Evolutionary conservation across 148 eudicot species (phyloP).

Genomic region (Vaccinium vitisidaea): DNA sequence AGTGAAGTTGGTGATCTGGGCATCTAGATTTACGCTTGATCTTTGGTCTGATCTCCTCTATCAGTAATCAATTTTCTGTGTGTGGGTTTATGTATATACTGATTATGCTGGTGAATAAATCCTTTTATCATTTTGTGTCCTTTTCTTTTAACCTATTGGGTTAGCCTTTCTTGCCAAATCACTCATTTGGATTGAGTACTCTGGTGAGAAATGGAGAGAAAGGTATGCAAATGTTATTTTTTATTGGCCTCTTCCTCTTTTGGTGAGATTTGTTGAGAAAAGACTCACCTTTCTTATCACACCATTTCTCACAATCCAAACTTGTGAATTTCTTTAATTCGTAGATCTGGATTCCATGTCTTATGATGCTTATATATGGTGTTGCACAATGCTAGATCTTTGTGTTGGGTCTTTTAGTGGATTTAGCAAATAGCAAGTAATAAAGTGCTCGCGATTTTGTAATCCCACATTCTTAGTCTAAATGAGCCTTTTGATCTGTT

Average conservation of each 20-base stretch:
- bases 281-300: no score
- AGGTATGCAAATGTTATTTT: no score
- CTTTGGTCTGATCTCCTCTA: conserved; percentile 8
- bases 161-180: background rate
- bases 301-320: no score
- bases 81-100: background rate
- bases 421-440: background rate
- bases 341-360: background rate
- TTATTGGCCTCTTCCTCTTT: no score
- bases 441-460: background rate
- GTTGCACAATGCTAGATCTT: background rate
- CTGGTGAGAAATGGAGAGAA: no score
- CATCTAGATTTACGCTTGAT: background rate
- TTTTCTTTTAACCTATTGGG: background rate
- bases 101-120: background rate
- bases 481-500: background rate
- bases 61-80: background rate
- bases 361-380: background rate
- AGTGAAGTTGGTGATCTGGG: background rate
- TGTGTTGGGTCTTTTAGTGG: background rate
- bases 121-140: background rate
- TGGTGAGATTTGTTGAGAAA: no score
- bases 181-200: no score
- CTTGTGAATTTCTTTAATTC: conserved; percentile 1
- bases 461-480: background rate